Percentiles rank a stretch among this genome's conserved stretches.
Conservation (phyloP, 2,329 filamentous ascomycete genomes). For the Sclerotiophoma versabilis region DNA sequence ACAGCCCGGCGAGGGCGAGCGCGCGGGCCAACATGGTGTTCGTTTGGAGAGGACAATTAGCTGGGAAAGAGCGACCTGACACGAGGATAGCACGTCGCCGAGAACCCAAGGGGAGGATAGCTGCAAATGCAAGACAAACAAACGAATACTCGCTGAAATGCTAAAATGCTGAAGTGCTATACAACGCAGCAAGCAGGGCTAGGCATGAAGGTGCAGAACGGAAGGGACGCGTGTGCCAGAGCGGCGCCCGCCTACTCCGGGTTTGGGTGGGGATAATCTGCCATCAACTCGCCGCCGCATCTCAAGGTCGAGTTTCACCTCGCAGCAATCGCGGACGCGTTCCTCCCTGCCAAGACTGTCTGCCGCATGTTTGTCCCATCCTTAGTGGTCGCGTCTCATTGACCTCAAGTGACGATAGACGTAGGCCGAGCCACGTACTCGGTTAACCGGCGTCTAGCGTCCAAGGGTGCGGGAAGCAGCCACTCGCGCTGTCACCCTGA, state of each 20-base stretch:
- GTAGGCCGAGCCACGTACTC: constrained; percentile 8
- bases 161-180: background rate
- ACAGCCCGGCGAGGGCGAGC: constrained; percentile 27
- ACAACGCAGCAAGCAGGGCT: background rate
- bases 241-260: constrained; percentile 7
- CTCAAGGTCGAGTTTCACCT: constrained; percentile 5
- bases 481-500: background rate
- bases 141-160: constrained; percentile 3
- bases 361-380: background rate
- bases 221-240: background rate
- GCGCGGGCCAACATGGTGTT: constrained; percentile 29
- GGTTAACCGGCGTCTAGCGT: constrained; percentile 12
- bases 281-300: constrained; percentile 5
- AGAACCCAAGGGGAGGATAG: background rate
- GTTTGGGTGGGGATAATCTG: constrained; percentile 2
- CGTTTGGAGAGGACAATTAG: background rate
- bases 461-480: background rate
- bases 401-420: constrained; percentile 1
- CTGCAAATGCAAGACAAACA: background rate
- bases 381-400: constrained; percentile 1
- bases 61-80: constrained; percentile 1
- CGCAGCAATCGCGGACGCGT: constrained; percentile 4
- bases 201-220: background rate
- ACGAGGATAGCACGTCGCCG: background rate
- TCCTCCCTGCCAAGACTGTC: constrained; percentile 3